Evolutionary conservation across 768 basidiomycete species (phyloP), one percentile per base, ranked within the genome.

Genomic region (Tubosaeta brunneosetosa): DNA sequence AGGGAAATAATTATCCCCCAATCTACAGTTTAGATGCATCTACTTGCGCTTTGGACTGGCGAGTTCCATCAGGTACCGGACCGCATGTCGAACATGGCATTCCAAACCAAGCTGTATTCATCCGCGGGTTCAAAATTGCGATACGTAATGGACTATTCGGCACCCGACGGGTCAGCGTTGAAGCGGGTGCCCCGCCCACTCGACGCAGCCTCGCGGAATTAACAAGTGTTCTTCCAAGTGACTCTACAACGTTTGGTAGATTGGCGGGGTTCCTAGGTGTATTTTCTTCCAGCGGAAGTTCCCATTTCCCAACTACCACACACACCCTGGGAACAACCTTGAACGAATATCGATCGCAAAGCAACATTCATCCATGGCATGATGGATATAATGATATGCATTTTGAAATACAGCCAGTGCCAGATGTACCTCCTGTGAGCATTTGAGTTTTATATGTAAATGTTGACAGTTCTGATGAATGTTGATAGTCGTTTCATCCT

Each of bases 51-150:
- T 2, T 59, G 2, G 52, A 59, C 10, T 52, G 50, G 51, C 60
- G 57, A 4, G 49, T 17, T 3, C 38, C 22, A 34, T 8, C 33
- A 34, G 14, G 33, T 14, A 12, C 11, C 11, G 60, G 60, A 4
- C 60, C 61, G 6, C 4, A 8, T 3, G 26, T 33, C 0, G 22
- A 42, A 3, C 32, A 42, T 13, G 50, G 42, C 0, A n/a, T 31
- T 0, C 47, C 56, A 6, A 67, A 67, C 19, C 67, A 69, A 37
- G 37, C 58, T 2, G 54, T 68, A 1, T 68, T 68, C 14, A 62
- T 68, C 8, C 58, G 55, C 9, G 67, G 67, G 13, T 61, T 61
- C 38, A 66, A 61, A 19, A 52, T 64, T 17, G 60, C 62, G 11
- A 16, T 57, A 0, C 53, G 62, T 4, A 22, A 32, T 0, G 27